These are phyloP conservation scores for Tephrocybe rancida DNA, from an alignment of 768 basidiomycete species.

Conservation along the genomic window DNA sequence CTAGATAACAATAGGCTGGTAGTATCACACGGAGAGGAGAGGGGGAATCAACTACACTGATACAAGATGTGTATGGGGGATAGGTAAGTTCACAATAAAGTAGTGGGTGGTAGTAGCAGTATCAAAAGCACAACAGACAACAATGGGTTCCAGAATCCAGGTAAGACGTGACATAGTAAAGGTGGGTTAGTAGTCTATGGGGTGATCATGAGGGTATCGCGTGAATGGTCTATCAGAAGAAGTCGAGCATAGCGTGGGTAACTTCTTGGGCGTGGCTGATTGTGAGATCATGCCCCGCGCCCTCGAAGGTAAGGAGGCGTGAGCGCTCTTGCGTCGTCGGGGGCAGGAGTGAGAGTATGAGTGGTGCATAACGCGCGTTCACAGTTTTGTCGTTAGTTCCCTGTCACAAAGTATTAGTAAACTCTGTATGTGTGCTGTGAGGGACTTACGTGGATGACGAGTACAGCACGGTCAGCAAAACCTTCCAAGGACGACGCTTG, in stretches of 20 bases:
- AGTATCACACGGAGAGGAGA: not conserved
- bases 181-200: not conserved
- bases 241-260: constrained; percentile 31
- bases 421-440: not conserved
- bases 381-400: constrained; percentile 65
- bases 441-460: constrained; percentile 63
- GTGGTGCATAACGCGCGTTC: constrained; percentile 51
- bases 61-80: constrained; percentile 7
- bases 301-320: constrained; percentile 48
- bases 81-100: constrained; percentile 2
- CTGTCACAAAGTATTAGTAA: constrained; percentile 28
- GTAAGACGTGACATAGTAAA: not conserved
- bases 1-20: no score
- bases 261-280: constrained; percentile 43
- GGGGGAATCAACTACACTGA: constrained; percentile 6
- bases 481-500: constrained; percentile 55
- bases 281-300: constrained; percentile 56
- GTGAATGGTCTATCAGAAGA: constrained; percentile 22
- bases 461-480: constrained; percentile 48
- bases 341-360: constrained; percentile 48
- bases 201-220: not conserved
- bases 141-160: not conserved
- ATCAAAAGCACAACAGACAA: constrained; percentile 9
- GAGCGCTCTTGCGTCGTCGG: constrained; percentile 32
- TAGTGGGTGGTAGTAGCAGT: not conserved